Evolutionary conservation across 1,139 yeast genomes (phyloP), one percentile per base, ranked within the genome.

Genomic region (Taphrina wiesneri): DNA sequence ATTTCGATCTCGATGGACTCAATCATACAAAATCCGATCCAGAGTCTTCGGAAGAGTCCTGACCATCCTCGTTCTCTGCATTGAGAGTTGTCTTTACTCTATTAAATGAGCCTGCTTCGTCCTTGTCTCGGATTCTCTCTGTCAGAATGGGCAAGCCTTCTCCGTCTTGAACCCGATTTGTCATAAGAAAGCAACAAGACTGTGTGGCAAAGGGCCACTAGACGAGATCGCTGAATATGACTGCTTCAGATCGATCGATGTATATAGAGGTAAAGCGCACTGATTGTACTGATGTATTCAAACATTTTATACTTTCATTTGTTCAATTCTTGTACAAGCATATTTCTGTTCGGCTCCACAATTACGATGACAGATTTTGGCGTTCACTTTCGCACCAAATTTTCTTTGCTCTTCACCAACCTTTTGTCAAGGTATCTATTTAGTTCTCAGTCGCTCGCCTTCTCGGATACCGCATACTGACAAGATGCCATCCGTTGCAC

Each of bases 401-500:
- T 39, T 39, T 39, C 43, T 39, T 39, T n/a, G 19, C 34, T 30
- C 34, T 39, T 39, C 43, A 11, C 6, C 43, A n/a, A n/a, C n/a
- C n/a, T n/a, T n/a, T n/a, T n/a, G n/a, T n/a, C n/a, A n/a, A n/a
- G n/a, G n/a, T n/a, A n/a, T n/a, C n/a, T n/a, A n/a, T n/a, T n/a
- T n/a, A n/a, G n/a, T n/a, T n/a, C n/a, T n/a, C n/a, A n/a, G n/a
- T n/a, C n/a, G n/a, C n/a, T n/a, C n/a, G n/a, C n/a, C n/a, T n/a
- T n/a, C n/a, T n/a, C n/a, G n/a, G n/a, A n/a, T n/a, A n/a, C n/a
- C n/a, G n/a, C n/a, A n/a, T n/a, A n/a, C n/a, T n/a, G n/a, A 36
- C n/a, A 36, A 39, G 11, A 62, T 62, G 65, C 65, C 65, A 15
- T 62, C 65, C 7, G 54, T 62, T 32, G 60, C 65, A 1, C 39